Evolutionary conservation across 2,329 filamentous ascomycete genomes (phyloP).

Genomic region (Penicillium sclerotiorum): DNA sequence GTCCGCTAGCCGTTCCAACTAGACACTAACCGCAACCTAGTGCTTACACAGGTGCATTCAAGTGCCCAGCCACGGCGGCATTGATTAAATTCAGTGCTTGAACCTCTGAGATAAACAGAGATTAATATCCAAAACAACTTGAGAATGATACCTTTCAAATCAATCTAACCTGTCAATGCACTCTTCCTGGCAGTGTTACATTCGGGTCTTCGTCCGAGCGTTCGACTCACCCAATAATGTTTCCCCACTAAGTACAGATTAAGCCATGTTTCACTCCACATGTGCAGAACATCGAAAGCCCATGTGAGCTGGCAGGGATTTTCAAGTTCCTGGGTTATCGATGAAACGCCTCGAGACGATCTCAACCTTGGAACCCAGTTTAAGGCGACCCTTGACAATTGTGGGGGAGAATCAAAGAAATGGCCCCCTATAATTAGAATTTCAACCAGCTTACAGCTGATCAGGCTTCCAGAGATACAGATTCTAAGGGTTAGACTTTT

Average conservation of each 20-base stretch:
- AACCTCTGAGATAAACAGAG: background rate
- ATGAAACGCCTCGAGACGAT: too few species aligned
- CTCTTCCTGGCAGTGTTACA: slow-evolving; percentile 5
- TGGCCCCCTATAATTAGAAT: background rate
- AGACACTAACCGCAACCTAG: background rate
- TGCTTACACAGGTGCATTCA: background rate
- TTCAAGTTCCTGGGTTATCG: too few species aligned
- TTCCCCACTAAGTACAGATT: background rate
- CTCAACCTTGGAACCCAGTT: too few species aligned
- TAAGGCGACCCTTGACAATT: background rate
- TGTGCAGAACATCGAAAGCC: background rate
- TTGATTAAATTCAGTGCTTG: too few species aligned
- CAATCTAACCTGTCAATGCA: background rate
- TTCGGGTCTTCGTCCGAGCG: background rate
- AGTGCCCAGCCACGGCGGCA: too few species aligned
- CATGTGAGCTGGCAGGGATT: slow-evolving; percentile 4
- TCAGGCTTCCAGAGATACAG: background rate
- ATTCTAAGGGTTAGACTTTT: too few species aligned
- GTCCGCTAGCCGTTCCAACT: background rate
- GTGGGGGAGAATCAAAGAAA: background rate
- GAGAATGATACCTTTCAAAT: background rate
- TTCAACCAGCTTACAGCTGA: slow-evolving; percentile 1
- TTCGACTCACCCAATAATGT: background rate
- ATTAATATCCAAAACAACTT: background rate
- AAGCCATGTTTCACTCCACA: slow-evolving; percentile 1